Evolutionary conservation across 2,329 filamentous ascomycete genomes (phyloP).

Genomic region (Ceratocystis alfenasii): DNA sequence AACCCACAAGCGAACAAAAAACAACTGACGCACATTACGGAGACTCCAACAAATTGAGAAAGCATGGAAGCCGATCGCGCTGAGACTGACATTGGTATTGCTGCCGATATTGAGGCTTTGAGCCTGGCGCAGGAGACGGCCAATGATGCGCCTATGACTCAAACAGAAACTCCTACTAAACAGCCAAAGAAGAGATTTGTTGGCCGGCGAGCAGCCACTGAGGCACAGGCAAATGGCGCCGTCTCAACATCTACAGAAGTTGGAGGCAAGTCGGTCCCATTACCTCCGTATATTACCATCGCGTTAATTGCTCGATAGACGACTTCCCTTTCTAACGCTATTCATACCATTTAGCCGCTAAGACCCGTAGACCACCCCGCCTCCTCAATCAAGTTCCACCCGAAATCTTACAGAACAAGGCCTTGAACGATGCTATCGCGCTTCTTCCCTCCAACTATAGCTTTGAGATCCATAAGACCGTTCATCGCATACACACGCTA

Average conservation of each 20-base stretch:
- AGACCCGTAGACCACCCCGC: constrained; percentile 59
- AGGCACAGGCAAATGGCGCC: constrained; percentile 32
- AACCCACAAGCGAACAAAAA: background rate
- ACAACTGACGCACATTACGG: background rate
- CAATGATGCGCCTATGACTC: background rate
- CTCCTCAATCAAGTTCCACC: constrained; percentile 84
- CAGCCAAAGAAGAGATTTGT: constrained; percentile 90
- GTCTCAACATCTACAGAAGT: constrained; percentile 20
- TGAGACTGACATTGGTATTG: constrained; percentile 57
- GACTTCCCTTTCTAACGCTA: too few relatives aligned
- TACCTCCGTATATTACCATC: too few relatives aligned
- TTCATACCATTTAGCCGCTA: constrained; percentile 44
- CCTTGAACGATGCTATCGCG: constrained; percentile 74
- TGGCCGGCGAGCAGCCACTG: constrained; percentile 58
- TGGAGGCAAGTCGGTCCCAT: constrained; percentile 13
- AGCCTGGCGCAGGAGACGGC: constrained; percentile 26
- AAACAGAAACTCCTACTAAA: constrained; percentile 31
- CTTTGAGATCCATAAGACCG: constrained; percentile 97
- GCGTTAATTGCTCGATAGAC: too few relatives aligned
- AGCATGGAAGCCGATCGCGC: constrained; percentile 66
- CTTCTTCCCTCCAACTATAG: constrained; percentile 93
- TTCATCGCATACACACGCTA: constrained; percentile 76
- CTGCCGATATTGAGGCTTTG: constrained; percentile 47
- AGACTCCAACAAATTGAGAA: background rate
- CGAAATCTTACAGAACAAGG: constrained; percentile 72